Evolutionary conservation across 208 protist species (phyloP).

Genomic region (Leishmania aethiopica): DNA sequence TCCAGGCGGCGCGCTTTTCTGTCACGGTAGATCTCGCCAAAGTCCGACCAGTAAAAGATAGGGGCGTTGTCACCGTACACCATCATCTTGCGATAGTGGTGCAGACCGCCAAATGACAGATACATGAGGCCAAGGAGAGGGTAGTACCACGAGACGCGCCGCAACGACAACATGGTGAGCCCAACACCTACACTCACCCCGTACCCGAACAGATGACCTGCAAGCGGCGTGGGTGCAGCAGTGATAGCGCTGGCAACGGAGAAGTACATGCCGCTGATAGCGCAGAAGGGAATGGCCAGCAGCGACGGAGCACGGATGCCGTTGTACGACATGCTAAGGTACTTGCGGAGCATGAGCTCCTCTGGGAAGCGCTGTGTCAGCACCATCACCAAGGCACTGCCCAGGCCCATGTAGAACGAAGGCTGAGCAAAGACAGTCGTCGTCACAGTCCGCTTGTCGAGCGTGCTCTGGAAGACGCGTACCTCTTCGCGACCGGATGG

Average conservation of each 20-base stretch:
- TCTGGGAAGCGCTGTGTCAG: constrained; percentile 81
- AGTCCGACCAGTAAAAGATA: constrained; percentile 81
- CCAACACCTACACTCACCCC: constrained; percentile 63
- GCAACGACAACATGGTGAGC: constrained; percentile 69
- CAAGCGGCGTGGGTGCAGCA: constrained; percentile 52
- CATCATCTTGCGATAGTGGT: constrained; percentile 90
- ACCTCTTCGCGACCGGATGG: constrained; percentile 49
- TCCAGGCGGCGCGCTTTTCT: constrained; percentile 11
- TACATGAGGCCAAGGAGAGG: constrained; percentile 79
- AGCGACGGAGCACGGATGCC: constrained; percentile 73
- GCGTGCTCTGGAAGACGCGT: constrained; percentile 76
- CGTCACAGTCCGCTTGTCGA: constrained; percentile 72
- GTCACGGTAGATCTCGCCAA: constrained; percentile 49
- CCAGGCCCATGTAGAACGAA: constrained; percentile 80
- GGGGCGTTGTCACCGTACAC: constrained; percentile 86
- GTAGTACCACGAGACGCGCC: constrained; percentile 86
- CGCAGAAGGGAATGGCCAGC: constrained; percentile 81
- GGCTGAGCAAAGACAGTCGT: constrained; percentile 81
- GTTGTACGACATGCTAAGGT: constrained; percentile 82
- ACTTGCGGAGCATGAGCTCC: constrained; percentile 75
- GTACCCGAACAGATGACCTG: constrained; percentile 77
- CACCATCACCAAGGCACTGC: constrained; percentile 77
- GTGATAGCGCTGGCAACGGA: constrained; percentile 72
- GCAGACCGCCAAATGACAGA: constrained; percentile 79
- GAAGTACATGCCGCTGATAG: constrained; percentile 71